Evolutionary conservation across 1,284 basidiomycete genomes (phyloP), one percentile per base, ranked within the genome.

Genomic region (Ustilago lituana): DNA sequence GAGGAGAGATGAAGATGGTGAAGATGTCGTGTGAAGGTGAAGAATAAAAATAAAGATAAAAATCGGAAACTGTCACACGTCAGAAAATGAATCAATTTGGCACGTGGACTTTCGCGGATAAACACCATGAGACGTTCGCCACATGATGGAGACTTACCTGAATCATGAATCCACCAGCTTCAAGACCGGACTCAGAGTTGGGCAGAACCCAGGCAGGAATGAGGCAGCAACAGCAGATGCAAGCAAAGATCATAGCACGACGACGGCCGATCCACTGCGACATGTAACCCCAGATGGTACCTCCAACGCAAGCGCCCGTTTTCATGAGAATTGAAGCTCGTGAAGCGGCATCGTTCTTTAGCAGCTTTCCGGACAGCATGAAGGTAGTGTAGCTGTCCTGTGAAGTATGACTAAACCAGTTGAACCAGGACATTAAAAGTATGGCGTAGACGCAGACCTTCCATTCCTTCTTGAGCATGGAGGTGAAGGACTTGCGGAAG

Each of bases 161-260:
- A 44, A 75, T 55, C 31, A 65, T 36, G 46, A 76, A 76, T 17
- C 63, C 73, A 19, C 66, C 69, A 22, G 70, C 73, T n/a, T 61
- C 66, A 40, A 77, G 63, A 17, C 69, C 73, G 14, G 29, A 31
- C 27, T 63, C 57, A 48, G 57, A 49, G 26, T n/a, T 57, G 24
- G 74, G 74, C 24, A 76, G 53, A n/a, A 76, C 44, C 73, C 74
- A 76, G 32, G 74, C 73, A 36, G 74, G 74, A 24, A 76, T 75
- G 12, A 76, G 44, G 24, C 38, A 44, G 52, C 69, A 61, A 50
- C 50, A 65, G 31, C 53, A 4, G 15, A 75, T 7, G 32, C 52
- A 55, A 20, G 61, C 49, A 15, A 76, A 2, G 53, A 66, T 55
- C 49, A 76, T 73, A 11, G 74, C 61, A 2, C 69, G 54, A 17